These are phyloP conservation scores for Gaultheria prostrata DNA, from an alignment of 148 eudicot genomes.

Conservation along the genomic window DNA sequence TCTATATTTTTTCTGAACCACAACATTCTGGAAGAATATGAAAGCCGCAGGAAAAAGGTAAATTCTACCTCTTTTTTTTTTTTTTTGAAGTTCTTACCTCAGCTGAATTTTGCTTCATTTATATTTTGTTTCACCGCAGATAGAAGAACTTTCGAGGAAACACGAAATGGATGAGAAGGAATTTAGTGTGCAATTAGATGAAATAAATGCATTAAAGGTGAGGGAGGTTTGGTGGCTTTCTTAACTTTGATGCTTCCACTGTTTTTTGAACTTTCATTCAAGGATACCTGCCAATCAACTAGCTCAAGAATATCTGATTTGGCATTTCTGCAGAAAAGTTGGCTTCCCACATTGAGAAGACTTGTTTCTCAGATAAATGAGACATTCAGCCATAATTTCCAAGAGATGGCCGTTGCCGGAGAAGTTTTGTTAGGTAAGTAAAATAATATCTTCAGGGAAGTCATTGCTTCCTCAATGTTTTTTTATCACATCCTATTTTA, in stretches of 20 bases:
- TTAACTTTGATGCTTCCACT: neutral
- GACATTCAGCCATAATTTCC: slow-evolving; percentile 83
- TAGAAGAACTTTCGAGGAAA: slow-evolving; percentile 47
- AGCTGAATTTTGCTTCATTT: neutral
- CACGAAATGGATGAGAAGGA: slow-evolving; percentile 61
- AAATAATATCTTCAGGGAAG: neutral
- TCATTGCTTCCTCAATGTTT: neutral
- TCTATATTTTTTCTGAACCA: slow-evolving; percentile 74
- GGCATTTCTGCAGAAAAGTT: slow-evolving; percentile 53
- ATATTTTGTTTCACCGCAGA: slow-evolving; percentile 35
- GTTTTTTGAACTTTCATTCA: neutral
- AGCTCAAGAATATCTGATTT: neutral
- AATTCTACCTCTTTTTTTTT: slow-evolving; percentile 5
- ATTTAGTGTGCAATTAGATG: slow-evolving; percentile 36
- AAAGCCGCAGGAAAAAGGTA: slow-evolving; percentile 71
- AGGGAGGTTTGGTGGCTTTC: neutral
- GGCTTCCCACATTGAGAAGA: slow-evolving; percentile 89
- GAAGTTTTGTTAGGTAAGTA: slow-evolving; percentile 81
- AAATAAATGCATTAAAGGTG: slow-evolving; percentile 75
- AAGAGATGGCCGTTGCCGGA: slow-evolving; percentile 98
- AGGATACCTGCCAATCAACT: neutral
- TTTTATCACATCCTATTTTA: slow-evolving; percentile 13
- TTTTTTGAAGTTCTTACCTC: slow-evolving; percentile 8
- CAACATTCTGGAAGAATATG: slow-evolving; percentile 85
- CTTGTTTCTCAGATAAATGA: slow-evolving; percentile 79